Conservation (phyloP, 805 yeast genomes). For the Kuraishia ogatae region DNA sequence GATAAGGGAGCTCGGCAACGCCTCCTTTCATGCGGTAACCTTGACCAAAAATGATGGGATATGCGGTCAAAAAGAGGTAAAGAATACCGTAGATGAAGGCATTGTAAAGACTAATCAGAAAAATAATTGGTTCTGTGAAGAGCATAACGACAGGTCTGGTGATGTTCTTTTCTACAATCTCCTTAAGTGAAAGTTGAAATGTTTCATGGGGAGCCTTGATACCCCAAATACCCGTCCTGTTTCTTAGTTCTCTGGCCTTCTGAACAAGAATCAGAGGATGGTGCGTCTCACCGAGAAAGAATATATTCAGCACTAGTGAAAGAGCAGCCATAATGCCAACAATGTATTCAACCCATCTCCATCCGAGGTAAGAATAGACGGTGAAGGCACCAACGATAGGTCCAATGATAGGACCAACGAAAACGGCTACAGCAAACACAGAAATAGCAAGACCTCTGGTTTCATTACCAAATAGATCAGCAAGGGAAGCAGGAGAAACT, state of each 20-base stretch:
- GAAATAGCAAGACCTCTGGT: conserved; percentile 45
- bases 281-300: conserved; percentile 59
- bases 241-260: conserved; percentile 56
- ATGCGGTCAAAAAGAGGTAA: conserved; percentile 65
- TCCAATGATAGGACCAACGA: conserved; percentile 63
- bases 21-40: conserved; percentile 60
- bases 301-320: conserved; percentile 24
- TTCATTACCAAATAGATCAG: conserved; percentile 44
- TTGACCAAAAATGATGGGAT: conserved; percentile 58
- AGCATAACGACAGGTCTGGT: conserved; percentile 65
- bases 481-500: conserved; percentile 49
- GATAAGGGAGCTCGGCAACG: conserved; percentile 69
- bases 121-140: conserved; percentile 60
- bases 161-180: conserved; percentile 53
- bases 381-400: conserved; percentile 47
- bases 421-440: conserved; percentile 40
- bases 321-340: conserved; percentile 52
- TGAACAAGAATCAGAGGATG: conserved; percentile 55
- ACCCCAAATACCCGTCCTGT: conserved; percentile 74
- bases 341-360: conserved; percentile 46
- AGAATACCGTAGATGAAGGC: conserved; percentile 77
- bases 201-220: conserved; percentile 72
- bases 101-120: conserved; percentile 61
- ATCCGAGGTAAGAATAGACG: conserved; percentile 30
- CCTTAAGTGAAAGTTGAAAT: conserved; percentile 44